A percentile compares a stretch with the other conserved stretches of the same genome.
Evolutionary conservation across 163 green algal genomes (phyloP).

Genomic region (Scenedesmus sp.): DNA sequence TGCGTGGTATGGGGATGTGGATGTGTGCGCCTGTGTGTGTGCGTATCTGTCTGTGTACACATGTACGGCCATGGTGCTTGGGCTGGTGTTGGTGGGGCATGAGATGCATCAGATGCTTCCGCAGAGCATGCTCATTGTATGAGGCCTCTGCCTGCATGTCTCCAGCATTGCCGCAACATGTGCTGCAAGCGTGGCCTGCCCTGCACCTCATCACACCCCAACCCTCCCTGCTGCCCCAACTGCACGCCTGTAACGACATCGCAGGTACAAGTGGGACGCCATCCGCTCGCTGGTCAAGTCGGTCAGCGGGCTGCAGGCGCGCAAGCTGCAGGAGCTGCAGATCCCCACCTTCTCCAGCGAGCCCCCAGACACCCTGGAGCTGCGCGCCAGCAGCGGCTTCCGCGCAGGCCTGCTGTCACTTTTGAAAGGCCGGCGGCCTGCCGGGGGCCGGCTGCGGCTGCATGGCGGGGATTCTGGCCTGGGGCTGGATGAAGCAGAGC

Average conservation of each 20-base stretch:
- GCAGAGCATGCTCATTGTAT: background rate
- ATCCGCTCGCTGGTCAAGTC: constrained; percentile 80
- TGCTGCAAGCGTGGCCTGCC: background rate
- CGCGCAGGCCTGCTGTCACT: constrained; percentile 38
- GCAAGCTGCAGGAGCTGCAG: constrained; percentile 81
- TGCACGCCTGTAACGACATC: background rate
- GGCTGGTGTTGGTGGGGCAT: too few relatives aligned
- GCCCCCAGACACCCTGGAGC: constrained; percentile 33
- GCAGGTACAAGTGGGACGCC: constrained; percentile 83
- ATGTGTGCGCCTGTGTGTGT: background rate
- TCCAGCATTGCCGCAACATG: background rate
- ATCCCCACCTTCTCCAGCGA: constrained; percentile 41
- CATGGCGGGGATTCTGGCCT: background rate
- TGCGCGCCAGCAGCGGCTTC: constrained; percentile 35
- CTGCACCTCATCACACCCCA: background rate
- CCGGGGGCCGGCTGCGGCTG: constrained; percentile 1
- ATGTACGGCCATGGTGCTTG: background rate
- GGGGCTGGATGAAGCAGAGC: background rate
- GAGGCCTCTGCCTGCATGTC: too few relatives aligned
- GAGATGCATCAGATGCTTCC: too few relatives aligned
- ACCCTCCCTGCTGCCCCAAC: background rate
- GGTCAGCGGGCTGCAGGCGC: constrained; percentile 76
- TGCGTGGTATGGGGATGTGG: constrained; percentile 21
- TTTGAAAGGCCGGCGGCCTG: constrained; percentile 25
- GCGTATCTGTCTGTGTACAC: background rate